Base-by-base conservation (phyloP, 1,284 basidiomycete genomes). In the Porodaedalea pini region DNA sequence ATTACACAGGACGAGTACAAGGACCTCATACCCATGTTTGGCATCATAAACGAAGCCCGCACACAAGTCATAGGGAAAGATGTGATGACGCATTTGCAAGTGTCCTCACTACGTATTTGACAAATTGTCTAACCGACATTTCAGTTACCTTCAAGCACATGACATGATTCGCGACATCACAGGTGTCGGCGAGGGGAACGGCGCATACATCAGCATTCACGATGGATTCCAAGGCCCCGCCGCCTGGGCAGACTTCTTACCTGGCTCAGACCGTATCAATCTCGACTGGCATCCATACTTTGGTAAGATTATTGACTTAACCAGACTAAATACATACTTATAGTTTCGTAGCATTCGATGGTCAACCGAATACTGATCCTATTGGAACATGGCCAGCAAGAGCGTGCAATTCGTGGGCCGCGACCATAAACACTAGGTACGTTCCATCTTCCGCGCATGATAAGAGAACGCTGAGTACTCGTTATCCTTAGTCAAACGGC, bases 141-240 rank as follows among this genome's bases (percentile, higher is more conserved):
- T 27, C 37, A 19, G 55, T 40, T 62, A 54, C 56, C 64, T 73
- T 32, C 73, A 82, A 62, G 77, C 77, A 4, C 79, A 86, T 73
- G 67, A 78, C 54, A 74, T 78, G 63, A 71, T 86, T 40, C 78
- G 84, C 31, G 71, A 69, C 7, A 79, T 86, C 65, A 81, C 81
- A 4, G 85, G 84, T 21, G 67, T 70, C 19, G 80, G 83, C 15
- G 71, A 69, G 48, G 81, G 80, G 39, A 78, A 82, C 17, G 83
- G 83, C 1, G 79, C 83, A 7, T 75, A 75, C 66, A 75, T 86
- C 43, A 67, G 75, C 15, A 73, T 82, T 44, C 81, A 80, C 68
- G 81, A 85, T 56, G 81, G 72, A 13, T 71, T 74, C 62, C 40
- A 62, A 17, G 63, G 66, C 66, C 60, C 67, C 19, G 59, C 55